Evolutionary conservation across 306 rosid genomes (phyloP), one percentile per base, ranked within the genome.

Genomic region (Senna siamea): DNA sequence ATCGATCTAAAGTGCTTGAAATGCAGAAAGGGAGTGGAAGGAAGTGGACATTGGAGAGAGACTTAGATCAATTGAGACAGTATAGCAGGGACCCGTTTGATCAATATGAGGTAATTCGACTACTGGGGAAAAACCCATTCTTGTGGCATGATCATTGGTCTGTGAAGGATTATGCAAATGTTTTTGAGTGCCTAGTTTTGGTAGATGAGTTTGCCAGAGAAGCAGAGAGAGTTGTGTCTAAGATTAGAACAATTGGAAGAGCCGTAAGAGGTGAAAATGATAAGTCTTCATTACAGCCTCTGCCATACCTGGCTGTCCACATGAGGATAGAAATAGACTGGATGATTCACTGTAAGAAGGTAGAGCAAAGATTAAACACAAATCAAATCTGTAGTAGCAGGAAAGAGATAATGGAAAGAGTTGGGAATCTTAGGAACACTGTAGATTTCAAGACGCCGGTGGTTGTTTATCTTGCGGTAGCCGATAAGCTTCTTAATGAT

Each of bases 61-160:
- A 94, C 82, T 84, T 91, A 51, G 86, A 86, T 38, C 96, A 94
- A 53, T 70, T 94, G 80, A 85, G 57, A 26, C 76, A 88, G 76
- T 83, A 85, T 67, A 78, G 83, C 19, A 76, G 26, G 59, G 87
- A 84, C 28, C 73, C 88, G 0, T 76, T 80, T 38, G 92, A 84
- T 78, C 82, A 68, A 4, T 37, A 81, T 8, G 95, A 94, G 80
- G 89, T 88, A 0, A 84, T 94, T 40, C 82, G 54, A 60, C 85
- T 94, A 28, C 88, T 85, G 9, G 98, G 97, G 19, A 94, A 91
- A 37, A 89, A 94, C 71, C 98, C 98, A 0, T 94, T 94, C 81
- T 66, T 94, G 58, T 94, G 98, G 98, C 98, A 91, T 32, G 98
- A 94, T 77, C 98, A 91, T 82, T 94, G 98, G 98, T 88, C 96